Conservation (phyloP, 331 rosid species). For the Telfairia occidentalis region DNA sequence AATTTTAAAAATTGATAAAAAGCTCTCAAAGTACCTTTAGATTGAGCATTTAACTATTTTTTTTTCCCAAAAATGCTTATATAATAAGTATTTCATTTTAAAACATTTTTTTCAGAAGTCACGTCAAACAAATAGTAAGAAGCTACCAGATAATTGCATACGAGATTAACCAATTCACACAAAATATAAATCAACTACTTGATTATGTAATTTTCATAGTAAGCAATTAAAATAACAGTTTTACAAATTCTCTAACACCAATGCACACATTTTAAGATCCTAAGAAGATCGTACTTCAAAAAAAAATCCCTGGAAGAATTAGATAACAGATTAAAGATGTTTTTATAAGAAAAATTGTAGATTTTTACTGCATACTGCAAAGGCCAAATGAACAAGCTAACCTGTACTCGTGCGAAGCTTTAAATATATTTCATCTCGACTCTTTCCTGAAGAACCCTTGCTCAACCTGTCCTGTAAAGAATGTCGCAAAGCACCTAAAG, state of each 20-base stretch:
- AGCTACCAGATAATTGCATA: not conserved
- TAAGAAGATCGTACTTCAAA: not conserved
- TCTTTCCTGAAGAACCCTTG: constrained; percentile 59
- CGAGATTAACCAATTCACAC: not conserved
- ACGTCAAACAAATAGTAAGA: too few species aligned
- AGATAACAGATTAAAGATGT: not conserved
- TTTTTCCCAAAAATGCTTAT: too few species aligned
- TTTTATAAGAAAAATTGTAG: not conserved
- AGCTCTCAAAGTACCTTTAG: too few species aligned
- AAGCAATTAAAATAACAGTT: not conserved
- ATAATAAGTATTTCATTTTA: too few species aligned
- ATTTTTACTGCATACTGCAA: not conserved
- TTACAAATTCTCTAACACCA: not conserved
- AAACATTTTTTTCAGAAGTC: too few species aligned
- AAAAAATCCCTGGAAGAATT: not conserved
- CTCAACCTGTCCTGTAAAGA: constrained; percentile 83
- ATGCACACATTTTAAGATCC: not conserved
- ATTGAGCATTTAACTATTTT: too few species aligned
- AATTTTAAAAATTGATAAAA: too few species aligned
- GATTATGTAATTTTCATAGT: not conserved
- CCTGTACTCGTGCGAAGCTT: constrained; percentile 75
- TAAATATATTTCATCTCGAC: constrained; percentile 69
- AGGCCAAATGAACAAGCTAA: constrained; percentile 14
- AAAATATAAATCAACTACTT: not conserved
- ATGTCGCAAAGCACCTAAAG: constrained; percentile 77